Evolutionary conservation across 352 stramenopile genomes (phyloP).

Genomic region (Globisporangium nagaii): DNA sequence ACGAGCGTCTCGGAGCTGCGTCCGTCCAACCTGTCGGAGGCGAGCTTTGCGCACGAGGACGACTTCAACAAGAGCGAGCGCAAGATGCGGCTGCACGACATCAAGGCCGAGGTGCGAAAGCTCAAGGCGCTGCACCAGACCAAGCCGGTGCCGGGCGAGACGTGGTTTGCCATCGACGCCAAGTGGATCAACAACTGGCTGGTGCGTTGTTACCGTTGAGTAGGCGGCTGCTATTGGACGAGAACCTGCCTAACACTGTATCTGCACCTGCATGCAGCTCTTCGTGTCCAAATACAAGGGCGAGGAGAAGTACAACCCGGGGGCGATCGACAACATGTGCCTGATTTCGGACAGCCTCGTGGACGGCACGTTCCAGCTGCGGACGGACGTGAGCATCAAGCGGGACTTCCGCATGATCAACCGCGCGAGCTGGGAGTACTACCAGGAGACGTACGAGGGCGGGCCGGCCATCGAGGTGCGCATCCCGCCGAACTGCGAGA

Average conservation of each 20-base stretch:
- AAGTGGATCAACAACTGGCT: conserved; percentile 69
- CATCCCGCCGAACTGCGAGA: conserved; percentile 49
- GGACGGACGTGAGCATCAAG: conserved; percentile 49
- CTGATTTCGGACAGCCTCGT: conserved; percentile 64
- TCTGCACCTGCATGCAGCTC: conserved; percentile 10
- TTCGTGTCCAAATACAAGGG: conserved; percentile 76
- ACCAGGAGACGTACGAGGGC: conserved; percentile 63
- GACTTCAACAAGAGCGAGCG: conserved; percentile 48
- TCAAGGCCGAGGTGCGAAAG: conserved; percentile 55
- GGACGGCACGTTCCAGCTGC: conserved; percentile 67
- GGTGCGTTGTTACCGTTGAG: background rate
- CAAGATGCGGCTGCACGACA: conserved; percentile 40
- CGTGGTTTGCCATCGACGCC: conserved; percentile 60
- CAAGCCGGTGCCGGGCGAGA: conserved; percentile 46
- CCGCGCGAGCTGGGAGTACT: conserved; percentile 73
- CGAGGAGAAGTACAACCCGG: conserved; percentile 43
- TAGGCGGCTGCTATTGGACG: background rate
- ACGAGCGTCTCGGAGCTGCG: conserved; percentile 47
- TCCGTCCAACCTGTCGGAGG: conserved; percentile 38
- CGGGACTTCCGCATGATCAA: conserved; percentile 79
- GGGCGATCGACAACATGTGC: conserved; percentile 68
- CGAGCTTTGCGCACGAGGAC: conserved; percentile 61
- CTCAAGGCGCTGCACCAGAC: conserved; percentile 66
- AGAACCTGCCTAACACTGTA: background rate
- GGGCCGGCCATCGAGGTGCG: conserved; percentile 63